Evolutionary conservation across 176 grass and related monocot genomes (phyloP).

Genomic region (Zoysia japonica): DNA sequence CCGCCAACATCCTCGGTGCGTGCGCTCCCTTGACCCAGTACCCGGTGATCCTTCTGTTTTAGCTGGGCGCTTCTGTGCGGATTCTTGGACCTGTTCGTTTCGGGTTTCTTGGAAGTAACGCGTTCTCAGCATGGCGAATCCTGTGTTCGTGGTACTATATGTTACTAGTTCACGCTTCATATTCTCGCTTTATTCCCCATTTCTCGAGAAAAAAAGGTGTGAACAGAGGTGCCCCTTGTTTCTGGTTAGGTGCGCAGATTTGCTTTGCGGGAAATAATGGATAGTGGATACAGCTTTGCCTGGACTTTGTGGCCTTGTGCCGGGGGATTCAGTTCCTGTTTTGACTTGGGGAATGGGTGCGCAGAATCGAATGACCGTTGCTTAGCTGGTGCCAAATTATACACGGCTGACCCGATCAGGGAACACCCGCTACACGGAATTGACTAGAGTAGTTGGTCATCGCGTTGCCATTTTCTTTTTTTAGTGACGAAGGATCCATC

Average conservation of each 20-base stretch:
- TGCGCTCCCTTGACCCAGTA: neutral
- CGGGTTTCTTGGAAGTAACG: slow-evolving; percentile 28
- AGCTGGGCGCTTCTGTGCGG: neutral
- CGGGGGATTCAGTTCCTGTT: slow-evolving; percentile 31
- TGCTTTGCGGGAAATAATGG: neutral
- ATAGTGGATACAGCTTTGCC: neutral
- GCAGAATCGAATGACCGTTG: neutral
- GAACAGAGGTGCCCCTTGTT: neutral
- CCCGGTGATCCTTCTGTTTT: slow-evolving; percentile 15
- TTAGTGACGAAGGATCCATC: neutral
- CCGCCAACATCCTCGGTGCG: slow-evolving; percentile 77
- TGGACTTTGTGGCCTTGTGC: slow-evolving; percentile 15
- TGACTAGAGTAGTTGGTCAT: slow-evolving; percentile 19
- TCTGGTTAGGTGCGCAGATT: slow-evolving; percentile 1
- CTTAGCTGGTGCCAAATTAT: slow-evolving; percentile 26
- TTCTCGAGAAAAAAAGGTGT: neutral
- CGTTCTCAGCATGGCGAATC: neutral
- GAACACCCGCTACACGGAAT: neutral
- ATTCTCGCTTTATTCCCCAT: neutral
- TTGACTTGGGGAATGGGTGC: slow-evolving; percentile 29
- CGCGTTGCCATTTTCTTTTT: neutral
- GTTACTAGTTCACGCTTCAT: neutral
- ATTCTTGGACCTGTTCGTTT: slow-evolving; percentile 19
- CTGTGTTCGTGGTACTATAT: neutral
- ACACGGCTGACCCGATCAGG: slow-evolving; percentile 25